Base-by-base conservation (phyloP, 1,284 basidiomycete species). In the Malassezia nana region DNA sequence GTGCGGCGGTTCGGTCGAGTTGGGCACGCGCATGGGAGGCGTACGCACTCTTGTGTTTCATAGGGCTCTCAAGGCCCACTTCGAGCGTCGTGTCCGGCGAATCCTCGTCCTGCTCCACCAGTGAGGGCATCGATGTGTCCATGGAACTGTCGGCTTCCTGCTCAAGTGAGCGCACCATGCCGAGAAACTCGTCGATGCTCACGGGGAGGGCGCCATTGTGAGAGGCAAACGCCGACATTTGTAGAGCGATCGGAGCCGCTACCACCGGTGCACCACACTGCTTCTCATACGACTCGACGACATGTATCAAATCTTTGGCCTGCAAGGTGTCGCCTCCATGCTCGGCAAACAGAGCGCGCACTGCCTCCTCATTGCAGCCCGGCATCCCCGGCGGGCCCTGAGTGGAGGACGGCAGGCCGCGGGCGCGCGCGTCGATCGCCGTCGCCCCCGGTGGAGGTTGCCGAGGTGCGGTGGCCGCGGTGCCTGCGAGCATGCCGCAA, bases 401-500 rank as follows among this genome's bases (percentile, higher is more conserved):
- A 45, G 43, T 32, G 43, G 28, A 45, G 43, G 22, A 30, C 12
- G 43, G 28, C 43, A 29, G 43, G 15, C 26, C 16, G 13, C 10
- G 16, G 26, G 43, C 28, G 16, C 43, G 26, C 30, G 43, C 20
- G 28, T 24, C 16, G 41, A 29, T 16, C 13, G 30, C 40, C 24
- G 26, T 16, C 38, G 38, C 38, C 22, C 40, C n/a, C 40, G 1
- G 26, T 42, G 22, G 40, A 26, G 40, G 24, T 42, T 42, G 22
- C 9, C 20, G 22, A n/a, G 24, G 40, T n/a, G 33, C 33, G 6
- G 15, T 22, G 38, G 13, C 38, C 38, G 38, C 20, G 26, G n/a
- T 29, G 26, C 29, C 15, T 31, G 43, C 29, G 15, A 18, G 40
- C 10, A 69, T 70, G 68, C 67, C 68, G 15, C 63, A 65, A 43